Evolutionary conservation across 495 filamentous ascomycete genomes (phyloP), one percentile per base, ranked within the genome.

Genomic region (Lepidopterella palustris): DNA sequence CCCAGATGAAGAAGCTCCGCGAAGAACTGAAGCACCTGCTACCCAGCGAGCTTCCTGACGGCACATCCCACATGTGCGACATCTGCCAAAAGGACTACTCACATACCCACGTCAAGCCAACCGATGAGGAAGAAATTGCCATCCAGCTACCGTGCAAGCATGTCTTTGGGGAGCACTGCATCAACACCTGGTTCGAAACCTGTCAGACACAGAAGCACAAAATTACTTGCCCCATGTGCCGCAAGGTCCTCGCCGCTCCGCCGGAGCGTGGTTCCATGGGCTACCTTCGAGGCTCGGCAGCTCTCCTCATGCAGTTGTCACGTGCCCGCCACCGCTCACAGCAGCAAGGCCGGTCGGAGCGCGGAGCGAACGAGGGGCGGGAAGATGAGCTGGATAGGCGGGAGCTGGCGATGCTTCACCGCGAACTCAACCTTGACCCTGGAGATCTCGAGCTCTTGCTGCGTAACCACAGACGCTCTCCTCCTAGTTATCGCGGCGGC

Each of bases 31-130:
- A 54, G 13, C 60, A 51, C 26, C 42, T 63, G 23, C 29, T 67
- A 23, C 60, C 53, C 1, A 60, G 45, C 18, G 60, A 67, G 45
- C 57, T 67, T 1, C 64, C 64, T 25, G 57, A 61, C 55, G 60
- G 45, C 6, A 15, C 53, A 1, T 53, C 52, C 42, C 3, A 52
- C 0, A 40, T 25, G 20, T 67, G 64, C 57, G 64, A 67, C 48
- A 67, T 67, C 26, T 67, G 64, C 53, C 53, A 60, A 45, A 67
- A 67, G 31, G 64, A 67, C 28, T 67, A 63, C 24, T 63, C 64
- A 2, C 24, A 32, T 8, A 56, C 53, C 21, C 20, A 58, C 28
- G 52, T 57, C 11, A n/a, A 54, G 9, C 57, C 64, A 9, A 60
- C 24, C 24, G 64, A 67, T 39, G 60, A 67, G n/a, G 57, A 60